A percentile compares a stretch with the other conserved stretches of the same genome.
Evolutionary conservation across 192 early-diverging fungal species (phyloP).

Genomic region (Backusella macrospora): DNA sequence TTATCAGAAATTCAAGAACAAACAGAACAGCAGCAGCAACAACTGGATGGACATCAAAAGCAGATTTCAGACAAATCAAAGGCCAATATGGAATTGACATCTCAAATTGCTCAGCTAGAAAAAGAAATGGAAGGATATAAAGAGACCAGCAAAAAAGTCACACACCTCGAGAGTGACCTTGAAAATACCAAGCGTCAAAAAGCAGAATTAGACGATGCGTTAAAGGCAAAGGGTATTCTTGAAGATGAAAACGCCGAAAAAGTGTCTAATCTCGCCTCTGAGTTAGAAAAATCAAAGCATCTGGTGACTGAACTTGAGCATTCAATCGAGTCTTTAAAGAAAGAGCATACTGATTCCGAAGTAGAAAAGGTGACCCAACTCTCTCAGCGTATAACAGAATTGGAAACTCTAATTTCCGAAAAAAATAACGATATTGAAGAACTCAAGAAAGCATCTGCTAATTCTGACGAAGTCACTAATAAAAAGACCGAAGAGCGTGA

Average conservation of each 20-base stretch:
- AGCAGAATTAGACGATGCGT: not conserved
- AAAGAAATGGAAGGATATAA: not conserved
- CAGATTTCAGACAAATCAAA: constrained; percentile 7
- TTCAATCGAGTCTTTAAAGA: not conserved
- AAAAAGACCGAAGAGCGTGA: not conserved
- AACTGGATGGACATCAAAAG: not conserved
- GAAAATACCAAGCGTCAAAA: not conserved
- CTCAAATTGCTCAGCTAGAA: not conserved
- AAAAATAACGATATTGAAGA: not conserved
- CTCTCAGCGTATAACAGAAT: not conserved
- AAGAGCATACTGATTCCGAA: not conserved
- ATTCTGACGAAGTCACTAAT: not conserved
- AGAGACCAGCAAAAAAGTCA: not conserved
- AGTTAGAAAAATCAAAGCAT: not conserved
- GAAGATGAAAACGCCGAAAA: not conserved
- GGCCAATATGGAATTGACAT: not conserved
- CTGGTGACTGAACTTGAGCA: not conserved
- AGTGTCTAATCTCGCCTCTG: not conserved
- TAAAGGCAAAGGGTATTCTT: not conserved
- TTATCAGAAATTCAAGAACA: not conserved
- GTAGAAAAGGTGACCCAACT: not conserved
- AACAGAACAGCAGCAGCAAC: not conserved
- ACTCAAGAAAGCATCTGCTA: not conserved
- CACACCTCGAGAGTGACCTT: not conserved
- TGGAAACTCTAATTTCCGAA: not conserved